A percentile compares a stretch with the other conserved stretches of the same genome.
Evolutionary conservation across 176 grass and related monocot genomes (phyloP).

Genomic region (Oryza meridionalis): DNA sequence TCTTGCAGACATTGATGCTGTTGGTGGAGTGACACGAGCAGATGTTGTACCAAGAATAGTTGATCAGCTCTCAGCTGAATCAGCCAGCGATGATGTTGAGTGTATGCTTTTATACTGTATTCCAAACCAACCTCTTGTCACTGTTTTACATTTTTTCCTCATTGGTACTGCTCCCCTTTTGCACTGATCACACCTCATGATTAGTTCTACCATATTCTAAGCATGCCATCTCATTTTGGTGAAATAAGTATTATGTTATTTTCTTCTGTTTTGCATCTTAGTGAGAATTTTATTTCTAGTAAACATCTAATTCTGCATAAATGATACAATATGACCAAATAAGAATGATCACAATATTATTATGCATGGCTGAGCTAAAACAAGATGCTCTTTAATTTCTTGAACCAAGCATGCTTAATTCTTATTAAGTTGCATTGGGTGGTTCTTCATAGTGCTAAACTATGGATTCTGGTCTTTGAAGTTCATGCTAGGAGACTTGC

Average conservation of each 20-base stretch:
- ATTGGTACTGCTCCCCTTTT: background rate
- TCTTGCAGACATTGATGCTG: slow-evolving; percentile 97
- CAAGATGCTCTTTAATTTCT: slow-evolving; percentile 11
- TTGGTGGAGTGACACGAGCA: slow-evolving; percentile 90
- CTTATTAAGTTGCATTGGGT: slow-evolving; percentile 3
- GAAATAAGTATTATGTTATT: background rate
- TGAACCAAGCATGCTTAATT: slow-evolving; percentile 29
- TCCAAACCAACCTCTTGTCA: background rate
- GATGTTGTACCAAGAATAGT: slow-evolving; percentile 95
- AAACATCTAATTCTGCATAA: slow-evolving; percentile 18
- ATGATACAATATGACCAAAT: background rate
- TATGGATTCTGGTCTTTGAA: slow-evolving; percentile 60
- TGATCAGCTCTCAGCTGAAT: slow-evolving; percentile 86
- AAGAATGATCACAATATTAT: background rate
- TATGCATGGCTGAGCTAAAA: background rate
- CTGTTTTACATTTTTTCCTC: slow-evolving; percentile 25
- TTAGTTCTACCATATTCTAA: slow-evolving; percentile 29
- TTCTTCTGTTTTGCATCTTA: slow-evolving; percentile 11
- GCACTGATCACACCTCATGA: background rate
- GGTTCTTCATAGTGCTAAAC: slow-evolving; percentile 38
- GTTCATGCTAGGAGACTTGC: slow-evolving; percentile 93
- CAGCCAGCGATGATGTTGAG: slow-evolving; percentile 73
- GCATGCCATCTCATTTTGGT: background rate
- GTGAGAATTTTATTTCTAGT: background rate
- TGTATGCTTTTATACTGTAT: slow-evolving; percentile 53